A percentile compares a stretch with the other conserved stretches of the same genome.
phyloP scores from a whole-genome alignment of 768 basidiomycete genomes.

The Collybiopsis luxurians region DNA sequence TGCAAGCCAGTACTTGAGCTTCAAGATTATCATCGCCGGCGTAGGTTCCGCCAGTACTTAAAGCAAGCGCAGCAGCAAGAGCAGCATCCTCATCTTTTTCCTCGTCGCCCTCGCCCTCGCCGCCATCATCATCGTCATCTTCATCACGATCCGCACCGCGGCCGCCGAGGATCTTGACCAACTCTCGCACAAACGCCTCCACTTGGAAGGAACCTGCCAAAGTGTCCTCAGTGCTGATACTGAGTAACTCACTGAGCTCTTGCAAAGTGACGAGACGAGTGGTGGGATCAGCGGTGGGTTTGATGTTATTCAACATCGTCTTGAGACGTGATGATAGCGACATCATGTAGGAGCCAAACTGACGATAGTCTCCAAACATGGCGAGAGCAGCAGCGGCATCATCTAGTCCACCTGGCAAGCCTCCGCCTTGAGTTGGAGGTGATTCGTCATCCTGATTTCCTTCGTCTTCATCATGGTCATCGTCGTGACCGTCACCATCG shows the following conservation, averaged over 20 bases:
- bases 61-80: conserved; percentile 82
- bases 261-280: conserved; percentile 88
- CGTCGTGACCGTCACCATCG: conserved; percentile 40
- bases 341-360: conserved; percentile 91
- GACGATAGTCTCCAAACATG: conserved; percentile 84
- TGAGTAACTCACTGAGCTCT: conserved; percentile 91
- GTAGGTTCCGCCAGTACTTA: conserved; percentile 67
- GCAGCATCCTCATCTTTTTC: conserved; percentile 84
- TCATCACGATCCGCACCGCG: conserved; percentile 71
- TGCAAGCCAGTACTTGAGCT: conserved; percentile 93
- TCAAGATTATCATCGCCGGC: conserved; percentile 87
- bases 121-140: conserved; percentile 67
- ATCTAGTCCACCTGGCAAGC: conserved; percentile 54
- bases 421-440: conserved; percentile 23
- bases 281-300: conserved; percentile 77
- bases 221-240: conserved; percentile 97
- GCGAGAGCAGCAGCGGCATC: conserved; percentile 67
- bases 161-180: conserved; percentile 88
- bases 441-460: conserved; percentile 36
- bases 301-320: conserved; percentile 87
- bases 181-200: conserved; percentile 87
- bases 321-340: conserved; percentile 86
- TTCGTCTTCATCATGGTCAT: conserved; percentile 28
- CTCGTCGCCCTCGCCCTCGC: conserved; percentile 34
- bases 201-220: conserved; percentile 95